phyloP scores from a whole-genome alignment of 768 basidiomycete genomes.

The Leccinum rimulosum region DNA sequence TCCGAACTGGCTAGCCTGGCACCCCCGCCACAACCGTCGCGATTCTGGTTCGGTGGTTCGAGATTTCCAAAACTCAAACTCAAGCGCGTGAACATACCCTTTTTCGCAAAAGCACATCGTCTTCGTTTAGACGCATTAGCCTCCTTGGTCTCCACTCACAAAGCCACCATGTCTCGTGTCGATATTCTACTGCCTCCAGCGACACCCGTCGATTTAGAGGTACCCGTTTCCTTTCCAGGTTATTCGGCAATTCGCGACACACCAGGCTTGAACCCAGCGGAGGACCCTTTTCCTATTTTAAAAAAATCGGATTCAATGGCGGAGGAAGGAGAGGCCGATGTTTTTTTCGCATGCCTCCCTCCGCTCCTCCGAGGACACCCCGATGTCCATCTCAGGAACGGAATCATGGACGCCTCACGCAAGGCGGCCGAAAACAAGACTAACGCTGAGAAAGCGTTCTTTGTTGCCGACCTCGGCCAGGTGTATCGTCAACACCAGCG shows the following conservation, averaged over 20 bases:
- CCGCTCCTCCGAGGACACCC: constrained; percentile 67
- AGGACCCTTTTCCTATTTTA: constrained; percentile 23
- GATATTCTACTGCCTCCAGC: constrained; percentile 41
- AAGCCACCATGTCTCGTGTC: constrained; percentile 54
- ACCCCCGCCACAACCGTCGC: constrained; percentile 60
- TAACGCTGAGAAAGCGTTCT: constrained; percentile 92
- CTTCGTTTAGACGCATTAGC: constrained; percentile 27
- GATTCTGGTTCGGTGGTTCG: constrained; percentile 71
- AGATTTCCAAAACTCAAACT: constrained; percentile 35
- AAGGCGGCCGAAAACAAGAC: constrained; percentile 50
- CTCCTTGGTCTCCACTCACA: constrained; percentile 18
- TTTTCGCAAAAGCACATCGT: constrained; percentile 25
- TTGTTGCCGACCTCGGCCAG: constrained; percentile 89
- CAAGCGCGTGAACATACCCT: constrained; percentile 24
- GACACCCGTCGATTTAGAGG: constrained; percentile 28
- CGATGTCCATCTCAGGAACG: constrained; percentile 70
- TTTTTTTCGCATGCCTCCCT: constrained; percentile 61
- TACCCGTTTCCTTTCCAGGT: constrained; percentile 31
- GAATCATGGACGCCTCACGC: constrained; percentile 65
- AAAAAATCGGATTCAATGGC: constrained; percentile 50
- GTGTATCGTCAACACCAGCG: constrained; percentile 83
- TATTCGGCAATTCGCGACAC: constrained; percentile 25
- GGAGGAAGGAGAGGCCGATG: constrained; percentile 36
- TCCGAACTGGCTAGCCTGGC: constrained; percentile 64
- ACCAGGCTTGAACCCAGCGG: constrained; percentile 11